Conservation (phyloP, 768 basidiomycete species). For the Lentinula aciculospora region DNA sequence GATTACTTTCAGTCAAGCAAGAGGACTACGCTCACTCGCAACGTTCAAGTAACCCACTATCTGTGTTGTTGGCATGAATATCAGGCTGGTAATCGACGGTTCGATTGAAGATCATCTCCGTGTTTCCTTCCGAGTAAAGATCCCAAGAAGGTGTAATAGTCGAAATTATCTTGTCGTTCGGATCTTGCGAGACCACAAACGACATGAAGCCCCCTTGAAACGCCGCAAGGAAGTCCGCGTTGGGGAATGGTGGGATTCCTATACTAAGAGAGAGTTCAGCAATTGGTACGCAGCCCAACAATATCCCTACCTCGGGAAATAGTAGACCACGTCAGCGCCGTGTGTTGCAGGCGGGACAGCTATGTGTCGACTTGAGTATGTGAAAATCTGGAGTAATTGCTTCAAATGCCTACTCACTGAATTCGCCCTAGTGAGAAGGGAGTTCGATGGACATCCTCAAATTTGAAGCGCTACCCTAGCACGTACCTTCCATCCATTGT, state of each 20-base stretch:
- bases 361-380: background rate
- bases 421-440: constrained; percentile 16
- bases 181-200: constrained; percentile 15
- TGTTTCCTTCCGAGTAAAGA: background rate
- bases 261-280: background rate
- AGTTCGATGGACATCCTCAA: background rate
- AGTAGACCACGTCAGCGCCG: constrained; percentile 12
- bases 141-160: constrained; percentile 17
- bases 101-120: constrained; percentile 27
- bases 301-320: constrained; percentile 11
- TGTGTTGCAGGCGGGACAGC: constrained; percentile 16
- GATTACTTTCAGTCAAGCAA: background rate
- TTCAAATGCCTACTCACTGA: constrained; percentile 11
- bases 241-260: constrained; percentile 11
- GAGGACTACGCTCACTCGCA: constrained; percentile 14
- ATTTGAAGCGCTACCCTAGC: background rate
- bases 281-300: background rate
- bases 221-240: constrained; percentile 16
- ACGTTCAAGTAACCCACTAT: constrained; percentile 14
- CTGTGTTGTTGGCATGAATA: constrained; percentile 13
- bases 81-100: constrained; percentile 10
- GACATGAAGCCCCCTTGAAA: constrained; percentile 18
- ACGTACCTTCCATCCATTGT: constrained; percentile 25
- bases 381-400: background rate
- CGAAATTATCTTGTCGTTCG: constrained; percentile 11